Conservation (phyloP, 805 yeast species). For the Cyberlindnera maclurae region DNA sequence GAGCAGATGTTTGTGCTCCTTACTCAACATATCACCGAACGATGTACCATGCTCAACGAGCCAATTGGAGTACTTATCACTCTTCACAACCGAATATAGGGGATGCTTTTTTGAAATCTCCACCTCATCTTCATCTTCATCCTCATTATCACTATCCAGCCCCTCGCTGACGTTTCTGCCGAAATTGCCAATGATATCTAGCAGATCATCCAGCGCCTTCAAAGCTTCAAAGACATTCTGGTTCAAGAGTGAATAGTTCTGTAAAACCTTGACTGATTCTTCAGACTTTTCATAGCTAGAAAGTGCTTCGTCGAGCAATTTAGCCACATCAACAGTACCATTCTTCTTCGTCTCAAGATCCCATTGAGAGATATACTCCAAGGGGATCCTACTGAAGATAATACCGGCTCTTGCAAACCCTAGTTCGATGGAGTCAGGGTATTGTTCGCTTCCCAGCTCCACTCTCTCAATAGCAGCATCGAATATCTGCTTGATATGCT, state of each 20-base stretch:
- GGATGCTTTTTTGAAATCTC: conserved; percentile 48
- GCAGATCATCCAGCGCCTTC: conserved; percentile 55
- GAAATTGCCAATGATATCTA: conserved; percentile 61
- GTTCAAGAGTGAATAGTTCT: conserved; percentile 28
- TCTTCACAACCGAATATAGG: conserved; percentile 32
- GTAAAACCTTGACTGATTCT: conserved; percentile 15
- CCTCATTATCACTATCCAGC: conserved; percentile 50
- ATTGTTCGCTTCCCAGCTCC: conserved; percentile 46
- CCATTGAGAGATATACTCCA: conserved; percentile 49
- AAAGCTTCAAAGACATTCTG: conserved; percentile 43
- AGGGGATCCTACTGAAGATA: conserved; percentile 49
- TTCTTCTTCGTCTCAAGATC: conserved; percentile 30
- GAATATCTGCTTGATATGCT: conserved; percentile 48
- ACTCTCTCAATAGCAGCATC: conserved; percentile 69
- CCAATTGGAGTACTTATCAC: conserved; percentile 46
- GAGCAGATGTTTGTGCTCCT: conserved; percentile 11
- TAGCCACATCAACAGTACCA: conserved; percentile 27
- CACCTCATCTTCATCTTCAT: conserved; percentile 28
- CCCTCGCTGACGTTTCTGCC: conserved; percentile 55
- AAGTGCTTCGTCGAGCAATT: conserved; percentile 40
- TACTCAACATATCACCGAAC: conserved; percentile 17
- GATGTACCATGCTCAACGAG: conserved; percentile 25
- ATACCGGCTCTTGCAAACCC: conserved; percentile 50
- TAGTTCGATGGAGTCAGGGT: conserved; percentile 40
- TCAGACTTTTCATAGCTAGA: conserved; percentile 39